phyloP scores from a whole-genome alignment of 495 filamentous ascomycete species.

The Neurospora sp. region DNA sequence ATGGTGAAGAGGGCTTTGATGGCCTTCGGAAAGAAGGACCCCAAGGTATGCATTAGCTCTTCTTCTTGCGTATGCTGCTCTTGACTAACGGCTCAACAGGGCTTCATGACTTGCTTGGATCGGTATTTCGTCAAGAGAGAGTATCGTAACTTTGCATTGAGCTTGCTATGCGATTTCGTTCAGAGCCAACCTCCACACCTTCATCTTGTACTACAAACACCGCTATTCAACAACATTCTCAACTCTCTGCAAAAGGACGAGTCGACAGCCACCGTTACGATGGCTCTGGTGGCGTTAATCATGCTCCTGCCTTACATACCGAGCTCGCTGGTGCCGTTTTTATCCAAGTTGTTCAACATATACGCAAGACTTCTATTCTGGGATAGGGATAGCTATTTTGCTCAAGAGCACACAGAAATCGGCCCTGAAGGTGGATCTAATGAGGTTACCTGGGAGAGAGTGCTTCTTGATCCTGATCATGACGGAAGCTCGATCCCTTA shows the following conservation, averaged over 20 bases:
- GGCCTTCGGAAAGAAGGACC: conserved; percentile 53
- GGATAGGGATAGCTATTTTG: conserved; percentile 42
- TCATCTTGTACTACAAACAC: conserved; percentile 55
- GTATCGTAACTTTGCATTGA: conserved; percentile 45
- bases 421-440: conserved; percentile 15
- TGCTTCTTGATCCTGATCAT: conserved; percentile 43
- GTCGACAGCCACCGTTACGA: conserved; percentile 54
- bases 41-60: conserved; percentile 40
- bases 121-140: conserved; percentile 48
- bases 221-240: conserved; percentile 54
- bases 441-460: conserved; percentile 46
- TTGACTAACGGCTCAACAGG: conserved; percentile 22
- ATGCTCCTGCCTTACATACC: conserved; percentile 73
- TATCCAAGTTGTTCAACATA: conserved; percentile 63
- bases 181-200: conserved; percentile 61
- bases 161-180: conserved; percentile 54
- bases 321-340: conserved; percentile 47
- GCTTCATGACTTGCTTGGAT: conserved; percentile 51
- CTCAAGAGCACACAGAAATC: conserved; percentile 21
- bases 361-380: conserved; percentile 66
- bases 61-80: neutral
- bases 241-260: conserved; percentile 62
- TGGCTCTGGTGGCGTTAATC: conserved; percentile 55
- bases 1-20: conserved; percentile 45
- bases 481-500: conserved; percentile 56